Conservation (phyloP, 257 asterid species). For the Asclepias syriaca region DNA sequence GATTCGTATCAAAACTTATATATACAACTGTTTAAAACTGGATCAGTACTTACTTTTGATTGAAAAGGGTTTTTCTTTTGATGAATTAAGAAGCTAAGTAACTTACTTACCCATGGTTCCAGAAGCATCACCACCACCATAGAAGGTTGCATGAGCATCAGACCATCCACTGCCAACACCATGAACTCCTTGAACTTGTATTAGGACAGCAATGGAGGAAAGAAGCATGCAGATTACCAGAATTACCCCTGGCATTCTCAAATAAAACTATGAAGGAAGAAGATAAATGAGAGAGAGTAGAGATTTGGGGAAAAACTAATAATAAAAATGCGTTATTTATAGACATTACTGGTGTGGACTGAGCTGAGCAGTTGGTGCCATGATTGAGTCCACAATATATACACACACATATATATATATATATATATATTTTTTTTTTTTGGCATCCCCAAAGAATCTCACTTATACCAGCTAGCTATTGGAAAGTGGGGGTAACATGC, state of each 20-base stretch:
- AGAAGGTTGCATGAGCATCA: slow-evolving; percentile 28
- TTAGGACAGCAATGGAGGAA: slow-evolving; percentile 1
- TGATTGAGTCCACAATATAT: not conserved
- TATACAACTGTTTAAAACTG: no score
- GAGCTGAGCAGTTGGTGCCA: not conserved
- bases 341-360: not conserved
- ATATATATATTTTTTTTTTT: no score
- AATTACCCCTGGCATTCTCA: not conserved
- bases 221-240: slow-evolving; percentile 3
- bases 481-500: slow-evolving; percentile 1
- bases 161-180: slow-evolving; percentile 15
- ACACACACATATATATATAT: no score
- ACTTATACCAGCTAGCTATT: not conserved
- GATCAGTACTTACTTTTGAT: not conserved
- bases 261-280: not conserved
- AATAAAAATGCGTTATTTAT: not conserved
- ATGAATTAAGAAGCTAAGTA: not conserved
- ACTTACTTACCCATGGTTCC: slow-evolving; percentile 25
- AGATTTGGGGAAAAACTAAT: not conserved
- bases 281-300: no score
- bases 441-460: not conserved
- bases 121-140: slow-evolving; percentile 29
- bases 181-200: not conserved
- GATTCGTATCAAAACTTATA: no score
- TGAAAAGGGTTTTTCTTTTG: not conserved